These are phyloP conservation scores for Myxozyma kluyveri DNA, from an alignment of 805 yeast genomes.

Conservation along the genomic window DNA sequence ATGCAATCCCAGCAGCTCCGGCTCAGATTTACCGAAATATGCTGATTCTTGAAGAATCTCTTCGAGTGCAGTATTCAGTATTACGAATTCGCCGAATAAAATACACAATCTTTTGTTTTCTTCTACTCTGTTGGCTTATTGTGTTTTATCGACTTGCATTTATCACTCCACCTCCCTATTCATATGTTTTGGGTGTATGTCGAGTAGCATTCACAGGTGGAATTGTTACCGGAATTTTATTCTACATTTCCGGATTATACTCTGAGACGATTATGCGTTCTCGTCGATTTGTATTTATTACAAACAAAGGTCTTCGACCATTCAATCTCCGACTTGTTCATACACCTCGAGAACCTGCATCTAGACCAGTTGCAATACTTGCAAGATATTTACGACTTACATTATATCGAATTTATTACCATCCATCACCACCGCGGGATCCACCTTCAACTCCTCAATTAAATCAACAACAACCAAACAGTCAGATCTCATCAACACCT, in stretches of 20 bases:
- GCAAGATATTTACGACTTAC: conserved; percentile 27
- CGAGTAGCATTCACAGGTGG: conserved; percentile 54
- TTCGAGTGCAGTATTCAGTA: conserved; percentile 75
- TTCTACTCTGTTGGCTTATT: conserved; percentile 32
- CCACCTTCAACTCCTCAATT: conserved; percentile 2
- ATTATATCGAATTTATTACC: conserved; percentile 15
- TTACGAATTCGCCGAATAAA: conserved; percentile 65
- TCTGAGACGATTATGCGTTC: conserved; percentile 79
- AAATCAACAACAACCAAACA: too few species aligned
- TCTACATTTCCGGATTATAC: conserved; percentile 87
- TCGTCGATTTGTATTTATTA: conserved; percentile 69
- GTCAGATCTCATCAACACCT: background rate
- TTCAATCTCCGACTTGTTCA: conserved; percentile 49
- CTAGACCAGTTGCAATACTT: conserved; percentile 44
- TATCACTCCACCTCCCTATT: conserved; percentile 39
- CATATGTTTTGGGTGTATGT: conserved; percentile 38
- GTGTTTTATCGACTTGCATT: conserved; percentile 38
- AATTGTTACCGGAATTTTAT: conserved; percentile 66
- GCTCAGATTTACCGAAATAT: conserved; percentile 71
- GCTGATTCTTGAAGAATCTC: conserved; percentile 77
- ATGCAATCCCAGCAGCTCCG: conserved; percentile 34
- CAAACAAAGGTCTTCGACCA: conserved; percentile 86
- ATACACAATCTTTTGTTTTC: conserved; percentile 51
- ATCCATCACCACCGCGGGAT: conserved; percentile 7
- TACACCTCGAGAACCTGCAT: conserved; percentile 31